Evolutionary conservation across 495 filamentous ascomycete species (phyloP).

Genomic region (Talaromyces wortmannii): DNA sequence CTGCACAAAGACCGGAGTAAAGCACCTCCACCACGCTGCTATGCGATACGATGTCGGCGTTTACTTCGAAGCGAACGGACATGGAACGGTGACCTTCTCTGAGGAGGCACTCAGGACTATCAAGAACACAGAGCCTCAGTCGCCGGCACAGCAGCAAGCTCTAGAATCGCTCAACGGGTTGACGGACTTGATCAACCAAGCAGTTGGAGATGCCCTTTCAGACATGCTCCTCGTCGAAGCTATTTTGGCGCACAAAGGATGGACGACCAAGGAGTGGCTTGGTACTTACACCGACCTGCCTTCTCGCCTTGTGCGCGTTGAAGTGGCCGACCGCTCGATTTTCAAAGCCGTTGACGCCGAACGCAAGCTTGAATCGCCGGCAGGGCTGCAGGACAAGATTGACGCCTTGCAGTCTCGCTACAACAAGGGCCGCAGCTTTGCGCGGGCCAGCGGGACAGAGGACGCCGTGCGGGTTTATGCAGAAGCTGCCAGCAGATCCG

Average conservation of each 20-base stretch:
- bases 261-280: constrained; percentile 87
- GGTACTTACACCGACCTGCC: constrained; percentile 92
- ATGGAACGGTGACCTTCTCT: constrained; percentile 94
- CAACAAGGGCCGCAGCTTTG: constrained; percentile 84
- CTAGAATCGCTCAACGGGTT: constrained; percentile 76
- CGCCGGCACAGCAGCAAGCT: constrained; percentile 80
- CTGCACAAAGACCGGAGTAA: constrained; percentile 93
- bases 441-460: constrained; percentile 88
- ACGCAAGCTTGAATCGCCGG: constrained; percentile 72
- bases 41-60: constrained; percentile 87
- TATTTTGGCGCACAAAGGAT: constrained; percentile 90
- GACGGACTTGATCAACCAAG: constrained; percentile 90
- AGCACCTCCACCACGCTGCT: constrained; percentile 93
- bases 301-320: constrained; percentile 87
- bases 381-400: constrained; percentile 74
- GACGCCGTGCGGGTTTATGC: constrained; percentile 95
- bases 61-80: constrained; percentile 98
- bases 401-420: constrained; percentile 84
- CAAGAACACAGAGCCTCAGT: constrained; percentile 71
- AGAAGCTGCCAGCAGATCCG: constrained; percentile 80
- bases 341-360: constrained; percentile 92
- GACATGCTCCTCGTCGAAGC: constrained; percentile 95
- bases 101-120: constrained; percentile 70
- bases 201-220: constrained; percentile 91
- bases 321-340: constrained; percentile 76